Evolutionary conservation across 2,329 filamentous ascomycete genomes (phyloP), one percentile per base, ranked within the genome.

Genomic region (Parastagonospora nodorum): DNA sequence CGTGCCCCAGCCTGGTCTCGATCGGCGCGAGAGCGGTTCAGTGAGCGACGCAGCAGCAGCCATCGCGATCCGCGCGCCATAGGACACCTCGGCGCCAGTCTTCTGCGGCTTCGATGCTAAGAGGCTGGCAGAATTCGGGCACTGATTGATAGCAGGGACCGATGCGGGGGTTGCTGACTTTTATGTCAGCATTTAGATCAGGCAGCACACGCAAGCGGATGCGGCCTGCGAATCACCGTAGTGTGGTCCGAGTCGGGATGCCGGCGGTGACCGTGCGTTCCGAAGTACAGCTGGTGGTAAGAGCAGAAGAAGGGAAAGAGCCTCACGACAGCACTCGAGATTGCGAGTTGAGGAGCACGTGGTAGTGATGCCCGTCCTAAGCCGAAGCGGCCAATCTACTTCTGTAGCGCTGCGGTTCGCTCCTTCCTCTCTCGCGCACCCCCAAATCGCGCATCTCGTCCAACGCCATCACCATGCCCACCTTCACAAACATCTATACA

Each of bases 21-120:
- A 46, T 61, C 48, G 50, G 52, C 49, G 50, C 56, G 55, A 58
- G 52, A 45, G 50, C 50, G 35, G 58, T 58, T 56, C 57, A 38
- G 29, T 11, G 19, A 24, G 19, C 19, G 19, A 24, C 19, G 19
- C 19, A 24, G 19, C 19, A 24, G 19, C 19, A 24, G 19, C 19
- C 19, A 24, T 24, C 19, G 19, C 19, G 19, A 24, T 24, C 19
- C 19, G 19, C 3, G 19, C 19, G 19, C 19, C 19, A 24, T 24
- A 24, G 19, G 19, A 24, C 19, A 24, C 19, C 19, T 3, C 44
- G 40, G 44, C 36, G n/a, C 37, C 29, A 11, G 19, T 24, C 14
- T 24, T 12, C 2, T n/a, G 12, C 27, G 31, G 14, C 30, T 4
- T n/a, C 36, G 14, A 39, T 12, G 36, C 11, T 28, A 19, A 46